A percentile compares a stretch with the other conserved stretches of the same genome.
phyloP scores from a whole-genome alignment of 257 asterid species.

The Lavandula angustifolia region DNA sequence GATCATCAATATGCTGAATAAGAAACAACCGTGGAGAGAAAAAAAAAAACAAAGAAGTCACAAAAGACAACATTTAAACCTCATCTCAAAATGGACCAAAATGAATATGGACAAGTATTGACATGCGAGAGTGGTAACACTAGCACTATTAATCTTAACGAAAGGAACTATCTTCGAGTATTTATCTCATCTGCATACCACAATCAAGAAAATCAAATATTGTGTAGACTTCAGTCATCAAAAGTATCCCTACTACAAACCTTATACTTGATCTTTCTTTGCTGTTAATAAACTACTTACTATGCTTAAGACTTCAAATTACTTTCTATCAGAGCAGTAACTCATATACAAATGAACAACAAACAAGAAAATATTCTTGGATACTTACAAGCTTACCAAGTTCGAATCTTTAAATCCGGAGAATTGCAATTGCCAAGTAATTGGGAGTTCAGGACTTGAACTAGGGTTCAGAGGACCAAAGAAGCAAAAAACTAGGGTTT shows the following conservation, averaged over 20 bases:
- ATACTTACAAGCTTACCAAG: conserved; percentile 98
- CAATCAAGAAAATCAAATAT: not conserved
- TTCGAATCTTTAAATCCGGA: no score
- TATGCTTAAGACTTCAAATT: not conserved
- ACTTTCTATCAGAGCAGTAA: conserved; percentile 12
- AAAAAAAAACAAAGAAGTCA: no score
- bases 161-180: not conserved
- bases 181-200: conserved; percentile 9
- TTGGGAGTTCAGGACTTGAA: no score
- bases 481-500: no score
- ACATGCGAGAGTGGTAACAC: not conserved
- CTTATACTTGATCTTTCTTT: conserved; percentile 17
- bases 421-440: no score
- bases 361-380: conserved; percentile 29
- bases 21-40: no score
- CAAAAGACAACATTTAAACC: no score
- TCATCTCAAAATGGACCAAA: no score
- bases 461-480: no score
- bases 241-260: not conserved
- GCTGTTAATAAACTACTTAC: not conserved
- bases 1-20: no score
- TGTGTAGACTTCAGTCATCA: conserved; percentile 1
- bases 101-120: no score
- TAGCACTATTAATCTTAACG: not conserved
- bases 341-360: conserved; percentile 14